A percentile compares a stretch with the other conserved stretches of the same genome.
Evolutionary conservation across 2,329 filamentous ascomycete species (phyloP).

Genomic region (Neocatenulostroma microsporum): DNA sequence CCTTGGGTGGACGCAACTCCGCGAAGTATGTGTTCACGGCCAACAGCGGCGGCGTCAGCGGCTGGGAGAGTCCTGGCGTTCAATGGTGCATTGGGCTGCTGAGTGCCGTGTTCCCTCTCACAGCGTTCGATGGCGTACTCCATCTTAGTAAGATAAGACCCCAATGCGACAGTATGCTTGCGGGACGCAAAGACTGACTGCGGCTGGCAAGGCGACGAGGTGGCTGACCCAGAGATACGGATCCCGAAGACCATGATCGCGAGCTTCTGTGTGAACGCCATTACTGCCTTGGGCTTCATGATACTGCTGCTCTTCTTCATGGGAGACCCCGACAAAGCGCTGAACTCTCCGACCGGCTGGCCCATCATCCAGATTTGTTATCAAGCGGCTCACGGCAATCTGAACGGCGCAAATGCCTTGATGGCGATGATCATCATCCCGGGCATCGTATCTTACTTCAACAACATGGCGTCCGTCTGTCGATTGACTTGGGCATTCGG

Average conservation of each 20-base stretch:
- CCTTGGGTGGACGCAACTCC: constrained; percentile 1
- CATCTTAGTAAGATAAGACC: background rate
- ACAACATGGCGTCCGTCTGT: background rate
- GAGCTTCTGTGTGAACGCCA: background rate
- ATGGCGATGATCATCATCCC: constrained; percentile 1
- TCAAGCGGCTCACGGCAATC: background rate
- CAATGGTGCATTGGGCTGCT: background rate
- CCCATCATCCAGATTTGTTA: constrained; percentile 1
- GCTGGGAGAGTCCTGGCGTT: background rate
- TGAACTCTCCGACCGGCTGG: constrained; percentile 1
- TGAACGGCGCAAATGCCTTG: background rate
- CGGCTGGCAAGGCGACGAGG: background rate
- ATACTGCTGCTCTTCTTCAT: constrained; percentile 1
- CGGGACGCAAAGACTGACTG: background rate
- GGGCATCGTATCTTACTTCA: background rate
- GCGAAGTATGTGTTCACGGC: background rate
- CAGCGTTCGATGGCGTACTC: background rate
- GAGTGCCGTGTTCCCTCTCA: constrained; percentile 1
- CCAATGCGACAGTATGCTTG: background rate
- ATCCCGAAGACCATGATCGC: background rate
- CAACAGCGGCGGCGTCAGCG: constrained; percentile 1
- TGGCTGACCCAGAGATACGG: background rate
- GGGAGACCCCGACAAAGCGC: constrained; percentile 1
- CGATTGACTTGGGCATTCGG: constrained; percentile 1
- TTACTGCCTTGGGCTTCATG: background rate